Evolutionary conservation across 495 filamentous ascomycete genomes (phyloP).

Genomic region (Penicillium robsamsonii): DNA sequence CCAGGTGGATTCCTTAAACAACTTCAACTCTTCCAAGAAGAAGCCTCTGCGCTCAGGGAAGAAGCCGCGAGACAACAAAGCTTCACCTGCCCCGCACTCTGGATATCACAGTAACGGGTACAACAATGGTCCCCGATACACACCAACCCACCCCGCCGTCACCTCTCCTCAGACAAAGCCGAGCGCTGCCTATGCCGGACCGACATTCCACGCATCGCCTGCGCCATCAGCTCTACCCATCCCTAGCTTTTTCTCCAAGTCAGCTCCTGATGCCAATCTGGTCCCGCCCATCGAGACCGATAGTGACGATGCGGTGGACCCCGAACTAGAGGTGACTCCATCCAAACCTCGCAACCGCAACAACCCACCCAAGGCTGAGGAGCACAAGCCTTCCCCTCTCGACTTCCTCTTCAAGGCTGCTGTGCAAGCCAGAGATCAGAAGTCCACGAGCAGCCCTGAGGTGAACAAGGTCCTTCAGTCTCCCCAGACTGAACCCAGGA

Average conservation of each 20-base stretch:
- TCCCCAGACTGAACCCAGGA: conserved; percentile 39
- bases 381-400: conserved; percentile 69
- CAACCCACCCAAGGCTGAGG: conserved; percentile 20
- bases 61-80: conserved; percentile 35
- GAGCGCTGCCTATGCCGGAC: conserved; percentile 75
- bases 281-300: conserved; percentile 39
- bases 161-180: conserved; percentile 50
- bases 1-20: conserved; percentile 35
- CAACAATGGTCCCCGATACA: conserved; percentile 27
- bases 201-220: conserved; percentile 93
- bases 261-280: conserved; percentile 58
- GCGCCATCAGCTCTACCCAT: conserved; percentile 91
- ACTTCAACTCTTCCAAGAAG: conserved; percentile 36
- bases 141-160: conserved; percentile 32
- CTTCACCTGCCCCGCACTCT: conserved; percentile 27
- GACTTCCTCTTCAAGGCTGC: conserved; percentile 89
- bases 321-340: conserved; percentile 39
- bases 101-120: conserved; percentile 18
- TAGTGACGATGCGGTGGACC: conserved; percentile 32
- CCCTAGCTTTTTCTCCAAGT: conserved; percentile 86
- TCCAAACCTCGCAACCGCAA: conserved; percentile 39
- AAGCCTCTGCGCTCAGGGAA: conserved; percentile 38
- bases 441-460: conserved; percentile 46
- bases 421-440: conserved; percentile 55
- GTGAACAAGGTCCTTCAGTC: conserved; percentile 34